Conservation (phyloP, 106 monocot genomes). For the Iris macrosiphon region DNA sequence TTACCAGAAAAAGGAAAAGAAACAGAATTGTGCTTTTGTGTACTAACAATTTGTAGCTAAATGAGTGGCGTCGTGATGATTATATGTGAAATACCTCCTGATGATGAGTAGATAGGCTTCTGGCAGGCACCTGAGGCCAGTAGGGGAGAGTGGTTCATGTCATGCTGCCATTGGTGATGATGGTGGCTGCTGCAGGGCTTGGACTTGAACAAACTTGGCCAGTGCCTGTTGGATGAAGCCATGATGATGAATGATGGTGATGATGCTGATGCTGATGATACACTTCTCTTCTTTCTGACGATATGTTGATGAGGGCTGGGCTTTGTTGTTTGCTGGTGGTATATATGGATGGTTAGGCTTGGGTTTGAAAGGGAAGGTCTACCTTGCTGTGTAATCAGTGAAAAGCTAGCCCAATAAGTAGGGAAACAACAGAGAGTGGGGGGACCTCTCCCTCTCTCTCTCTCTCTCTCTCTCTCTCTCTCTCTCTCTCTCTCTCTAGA, state of each 20-base stretch:
- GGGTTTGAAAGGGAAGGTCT: constrained; percentile 6
- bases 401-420: too few species aligned
- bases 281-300: neutral
- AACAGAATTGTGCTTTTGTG: too few species aligned
- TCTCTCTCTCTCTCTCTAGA: neutral
- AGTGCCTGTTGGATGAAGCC: constrained; percentile 98
- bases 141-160: constrained; percentile 60
- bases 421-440: too few species aligned
- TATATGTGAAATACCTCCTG: constrained; percentile 35
- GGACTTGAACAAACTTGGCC: constrained; percentile 99
- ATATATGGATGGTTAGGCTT: neutral
- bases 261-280: constrained; percentile 17
- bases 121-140: constrained; percentile 38
- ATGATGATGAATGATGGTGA: constrained; percentile 35
- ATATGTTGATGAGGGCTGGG: neutral
- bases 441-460: constrained; percentile 11
- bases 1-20: too few species aligned
- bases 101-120: constrained; percentile 41
- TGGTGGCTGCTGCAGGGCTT: constrained; percentile 60
- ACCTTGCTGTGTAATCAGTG: neutral
- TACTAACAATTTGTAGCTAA: too few species aligned
- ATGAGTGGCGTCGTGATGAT: too few species aligned
- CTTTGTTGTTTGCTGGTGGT: neutral
- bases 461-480: constrained; percentile 7
- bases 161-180: constrained; percentile 74